These are phyloP conservation scores for Gamarada debralockiae DNA, from an alignment of 495 filamentous ascomycete species.

Conservation along the genomic window DNA sequence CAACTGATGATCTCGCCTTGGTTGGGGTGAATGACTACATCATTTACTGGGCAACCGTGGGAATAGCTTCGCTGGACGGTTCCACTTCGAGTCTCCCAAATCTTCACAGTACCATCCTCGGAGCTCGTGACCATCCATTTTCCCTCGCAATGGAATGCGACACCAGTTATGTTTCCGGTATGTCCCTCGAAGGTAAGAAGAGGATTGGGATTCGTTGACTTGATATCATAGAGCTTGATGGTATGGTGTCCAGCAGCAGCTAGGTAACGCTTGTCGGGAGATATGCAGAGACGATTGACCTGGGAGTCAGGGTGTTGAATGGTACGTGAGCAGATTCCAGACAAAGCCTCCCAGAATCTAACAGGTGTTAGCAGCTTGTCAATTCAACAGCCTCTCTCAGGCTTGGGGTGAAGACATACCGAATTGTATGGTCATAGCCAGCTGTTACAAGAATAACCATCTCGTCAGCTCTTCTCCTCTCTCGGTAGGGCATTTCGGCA, in stretches of 20 bases:
- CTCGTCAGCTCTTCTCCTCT: neutral
- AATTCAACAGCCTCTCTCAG: neutral
- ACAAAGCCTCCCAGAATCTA: constrained; percentile 98
- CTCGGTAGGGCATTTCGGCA: neutral
- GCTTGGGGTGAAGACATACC: constrained; percentile 49
- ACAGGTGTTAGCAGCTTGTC: neutral
- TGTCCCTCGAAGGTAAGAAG: constrained; percentile 93
- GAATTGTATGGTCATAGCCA: constrained; percentile 98
- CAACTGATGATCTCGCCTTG: constrained; percentile 97
- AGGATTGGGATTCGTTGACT: constrained; percentile 89
- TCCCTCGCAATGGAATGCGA: constrained; percentile 96
- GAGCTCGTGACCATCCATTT: constrained; percentile 99
- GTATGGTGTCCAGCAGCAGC: constrained; percentile 92
- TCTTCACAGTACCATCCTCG: constrained; percentile 96
- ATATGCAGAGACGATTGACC: constrained; percentile 97
- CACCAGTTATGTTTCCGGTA: constrained; percentile 90
- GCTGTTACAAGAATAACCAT: constrained; percentile 46
- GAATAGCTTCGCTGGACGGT: constrained; percentile 88
- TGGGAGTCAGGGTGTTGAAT: constrained; percentile 98
- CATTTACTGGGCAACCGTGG: constrained; percentile 84
- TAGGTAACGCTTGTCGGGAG: constrained; percentile 93
- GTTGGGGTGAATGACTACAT: constrained; percentile 97
- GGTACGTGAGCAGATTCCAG: constrained; percentile 94
- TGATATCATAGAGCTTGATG: constrained; percentile 97
- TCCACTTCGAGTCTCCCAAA: constrained; percentile 93